Conservation (phyloP, 2,329 filamentous ascomycete genomes). For the Cercospora canescens region DNA sequence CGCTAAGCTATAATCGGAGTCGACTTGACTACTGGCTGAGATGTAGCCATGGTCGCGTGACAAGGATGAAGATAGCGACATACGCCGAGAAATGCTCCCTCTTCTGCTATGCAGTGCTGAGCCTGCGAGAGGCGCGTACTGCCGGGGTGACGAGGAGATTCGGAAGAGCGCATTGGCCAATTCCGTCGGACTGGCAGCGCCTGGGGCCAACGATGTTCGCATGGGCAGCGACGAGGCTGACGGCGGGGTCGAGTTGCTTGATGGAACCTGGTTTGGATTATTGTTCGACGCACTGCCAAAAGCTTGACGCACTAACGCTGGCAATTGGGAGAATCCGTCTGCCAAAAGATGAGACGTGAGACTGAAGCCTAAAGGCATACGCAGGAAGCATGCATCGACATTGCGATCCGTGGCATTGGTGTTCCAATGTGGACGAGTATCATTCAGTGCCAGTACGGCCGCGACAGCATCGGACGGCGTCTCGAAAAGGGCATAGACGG, state of each 20-base stretch:
- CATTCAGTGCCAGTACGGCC: constrained; percentile 2
- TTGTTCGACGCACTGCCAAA: background rate
- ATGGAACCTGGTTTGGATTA: constrained; percentile 6
- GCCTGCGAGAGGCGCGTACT: constrained; percentile 9
- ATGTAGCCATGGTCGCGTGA: constrained; percentile 15
- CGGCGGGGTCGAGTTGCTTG: background rate
- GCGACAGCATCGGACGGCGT: constrained; percentile 5
- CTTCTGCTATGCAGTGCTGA: constrained; percentile 11
- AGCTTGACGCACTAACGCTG: constrained; percentile 6
- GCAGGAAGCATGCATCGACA: constrained; percentile 11
- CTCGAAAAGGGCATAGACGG: constrained; percentile 11
- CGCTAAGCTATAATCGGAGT: constrained; percentile 15
- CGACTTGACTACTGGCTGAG: constrained; percentile 17
- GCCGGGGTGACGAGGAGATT: constrained; percentile 7
- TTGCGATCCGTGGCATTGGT: constrained; percentile 2
- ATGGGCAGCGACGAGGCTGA: background rate
- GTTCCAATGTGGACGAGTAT: constrained; percentile 12
- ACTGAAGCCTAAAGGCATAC: constrained; percentile 6
- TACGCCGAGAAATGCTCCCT: constrained; percentile 7
- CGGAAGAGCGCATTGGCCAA: constrained; percentile 8
- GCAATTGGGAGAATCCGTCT: constrained; percentile 10
- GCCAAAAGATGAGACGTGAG: constrained; percentile 9
- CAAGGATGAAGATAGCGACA: constrained; percentile 10
- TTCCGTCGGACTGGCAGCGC: constrained; percentile 8
- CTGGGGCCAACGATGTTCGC: background rate